These are phyloP conservation scores for Crucibulum laeve DNA, from an alignment of 768 basidiomycete genomes.

Conservation along the genomic window DNA sequence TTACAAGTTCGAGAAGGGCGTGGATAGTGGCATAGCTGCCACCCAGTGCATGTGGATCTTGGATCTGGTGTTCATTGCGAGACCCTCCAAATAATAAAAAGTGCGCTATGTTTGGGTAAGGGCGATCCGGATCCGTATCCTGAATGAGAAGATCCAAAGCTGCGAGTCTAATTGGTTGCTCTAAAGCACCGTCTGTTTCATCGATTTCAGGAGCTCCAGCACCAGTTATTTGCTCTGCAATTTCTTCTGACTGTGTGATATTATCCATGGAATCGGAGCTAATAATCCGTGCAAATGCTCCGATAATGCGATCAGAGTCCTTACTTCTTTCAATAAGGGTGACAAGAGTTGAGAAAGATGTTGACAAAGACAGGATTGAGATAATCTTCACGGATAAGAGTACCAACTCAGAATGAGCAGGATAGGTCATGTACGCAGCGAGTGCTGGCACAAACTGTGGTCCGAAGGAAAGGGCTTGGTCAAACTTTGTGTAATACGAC, in stretches of 20 bases:
- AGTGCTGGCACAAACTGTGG: constrained; percentile 75
- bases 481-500: constrained; percentile 69
- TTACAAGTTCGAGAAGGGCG: constrained; percentile 74
- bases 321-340: constrained; percentile 75
- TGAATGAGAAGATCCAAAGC: constrained; percentile 80
- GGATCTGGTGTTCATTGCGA: constrained; percentile 59
- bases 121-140: constrained; percentile 56
- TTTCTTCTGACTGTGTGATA: constrained; percentile 52
- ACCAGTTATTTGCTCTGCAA: constrained; percentile 62
- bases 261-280: constrained; percentile 59
- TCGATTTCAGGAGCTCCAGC: constrained; percentile 66
- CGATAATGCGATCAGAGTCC: constrained; percentile 82
- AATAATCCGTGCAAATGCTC: constrained; percentile 70
- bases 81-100: constrained; percentile 76
- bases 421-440: constrained; percentile 73
- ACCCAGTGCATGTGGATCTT: constrained; percentile 75
- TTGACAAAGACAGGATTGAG: constrained; percentile 57
- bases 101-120: constrained; percentile 84
- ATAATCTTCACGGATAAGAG: constrained; percentile 80
- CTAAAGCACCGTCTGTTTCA: constrained; percentile 39
- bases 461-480: constrained; percentile 68
- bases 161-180: constrained; percentile 69
- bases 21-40: constrained; percentile 72
- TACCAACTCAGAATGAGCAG: constrained; percentile 67
- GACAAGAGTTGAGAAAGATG: constrained; percentile 67